A percentile compares a stretch with the other conserved stretches of the same genome.
Conservation (phyloP, 192 early-diverging fungal species). For the Coemansia sp. region DNA sequence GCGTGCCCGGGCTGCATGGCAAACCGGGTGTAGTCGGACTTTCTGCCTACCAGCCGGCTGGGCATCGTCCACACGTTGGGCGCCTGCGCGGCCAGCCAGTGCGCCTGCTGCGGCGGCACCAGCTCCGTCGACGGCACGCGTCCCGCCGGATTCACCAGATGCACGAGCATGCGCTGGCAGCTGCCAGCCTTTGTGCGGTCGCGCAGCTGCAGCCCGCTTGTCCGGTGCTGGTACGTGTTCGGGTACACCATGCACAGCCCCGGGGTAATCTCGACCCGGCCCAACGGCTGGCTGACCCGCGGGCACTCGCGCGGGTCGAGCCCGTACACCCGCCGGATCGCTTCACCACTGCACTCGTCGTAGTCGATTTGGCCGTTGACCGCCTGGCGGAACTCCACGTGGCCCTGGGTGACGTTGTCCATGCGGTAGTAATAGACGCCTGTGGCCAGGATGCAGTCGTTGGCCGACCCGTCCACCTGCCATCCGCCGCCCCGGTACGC, state of each 20-base stretch:
- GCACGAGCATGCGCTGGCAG: too few relatives aligned
- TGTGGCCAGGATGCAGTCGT: conserved; percentile 64
- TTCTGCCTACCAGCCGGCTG: too few relatives aligned
- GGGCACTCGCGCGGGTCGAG: conserved; percentile 10
- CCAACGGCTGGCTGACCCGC: conserved; percentile 33
- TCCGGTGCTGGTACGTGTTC: too few relatives aligned
- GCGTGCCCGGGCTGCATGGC: too few relatives aligned
- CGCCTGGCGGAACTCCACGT: conserved; percentile 52
- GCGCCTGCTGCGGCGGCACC: too few relatives aligned
- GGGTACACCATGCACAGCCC: conserved; percentile 60
- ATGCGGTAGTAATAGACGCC: conserved; percentile 65
- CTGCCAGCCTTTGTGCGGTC: too few relatives aligned
- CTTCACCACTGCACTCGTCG: neutral
- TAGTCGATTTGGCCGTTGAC: neutral
- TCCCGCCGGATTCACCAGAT: too few relatives aligned
- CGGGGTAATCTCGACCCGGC: conserved; percentile 27
- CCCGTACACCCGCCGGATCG: conserved; percentile 18
- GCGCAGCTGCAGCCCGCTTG: too few relatives aligned
- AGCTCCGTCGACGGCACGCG: too few relatives aligned
- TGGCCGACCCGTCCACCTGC: conserved; percentile 63
- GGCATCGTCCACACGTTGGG: too few relatives aligned
- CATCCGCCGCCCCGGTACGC: conserved; percentile 45
- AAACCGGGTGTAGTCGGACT: too few relatives aligned
- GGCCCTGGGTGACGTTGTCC: conserved; percentile 57
- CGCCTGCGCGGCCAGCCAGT: too few relatives aligned